Evolutionary conservation across 208 protist genomes (phyloP), one percentile per base, ranked within the genome.

Genomic region (Leishmania mexicana): DNA sequence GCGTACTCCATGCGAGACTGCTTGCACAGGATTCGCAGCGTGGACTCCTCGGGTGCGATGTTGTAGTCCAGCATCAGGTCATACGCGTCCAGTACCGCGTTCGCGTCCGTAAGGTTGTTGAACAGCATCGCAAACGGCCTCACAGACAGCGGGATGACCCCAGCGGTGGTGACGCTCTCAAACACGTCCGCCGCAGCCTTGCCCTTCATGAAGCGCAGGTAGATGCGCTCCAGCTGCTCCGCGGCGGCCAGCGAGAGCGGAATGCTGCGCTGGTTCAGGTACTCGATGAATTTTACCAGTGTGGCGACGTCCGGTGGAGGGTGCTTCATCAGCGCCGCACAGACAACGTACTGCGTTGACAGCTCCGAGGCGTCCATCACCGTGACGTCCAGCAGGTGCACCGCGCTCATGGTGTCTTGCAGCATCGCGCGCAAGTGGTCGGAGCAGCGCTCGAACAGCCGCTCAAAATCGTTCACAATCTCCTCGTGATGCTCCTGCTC

Each of bases 1-100:
- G 86, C 90, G 80, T 93, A 92, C 74, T 92, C 86, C 77, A 88
- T 86, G 21, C 89, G 87, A 57, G 91, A 91, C 85, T 96, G 88
- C 83, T 94, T 95, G 87, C 90, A 94, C 71, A 97, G 77, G 60
- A 97, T 94, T 42, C 95, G 93, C 75, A 95, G 90, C 24, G 89
- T 89, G 10, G 92, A 96, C 78, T 84, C 84, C 80, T 95, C 90
- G 11, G 95, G 95, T 11, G 84, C 72, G 75, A 97, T 96, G 80
- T 92, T 89, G 83, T 94, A 95, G 87, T 96, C 93, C 7, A 97
- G 85, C 95, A 97, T 97, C 47, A 94, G 82, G 65, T 95, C 90
- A 75, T 97, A 97, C 79, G 96, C 96, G 65, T 96, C 92, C 47
- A 97, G 71, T 28, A 95, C 86, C 24, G 81, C 82, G 81, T 85